These are phyloP conservation scores for Saccharomycopsis microspora DNA, from an alignment of 805 yeast species.

Conservation along the genomic window DNA sequence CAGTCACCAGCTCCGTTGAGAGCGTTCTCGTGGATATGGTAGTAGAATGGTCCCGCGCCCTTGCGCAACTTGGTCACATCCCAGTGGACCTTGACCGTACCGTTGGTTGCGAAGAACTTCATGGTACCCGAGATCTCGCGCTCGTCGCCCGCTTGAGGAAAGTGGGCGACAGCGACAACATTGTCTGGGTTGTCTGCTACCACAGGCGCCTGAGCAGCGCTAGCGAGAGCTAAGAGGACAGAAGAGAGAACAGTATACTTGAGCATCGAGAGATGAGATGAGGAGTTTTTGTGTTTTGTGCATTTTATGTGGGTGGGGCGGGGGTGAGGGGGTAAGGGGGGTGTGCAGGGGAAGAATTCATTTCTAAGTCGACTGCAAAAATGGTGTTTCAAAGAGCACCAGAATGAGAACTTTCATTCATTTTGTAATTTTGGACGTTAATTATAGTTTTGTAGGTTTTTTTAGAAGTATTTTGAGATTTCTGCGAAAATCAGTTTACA, in stretches of 20 bases:
- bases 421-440: no score
- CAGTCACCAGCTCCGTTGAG: conserved; percentile 43
- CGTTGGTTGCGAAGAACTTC: conserved; percentile 49
- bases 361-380: no score
- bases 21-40: conserved; percentile 53
- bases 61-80: conserved; percentile 62
- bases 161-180: conserved; percentile 46
- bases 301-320: no score
- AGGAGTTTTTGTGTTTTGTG: no score
- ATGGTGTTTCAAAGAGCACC: no score
- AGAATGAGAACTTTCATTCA: no score
- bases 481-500: not conserved
- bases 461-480: not conserved
- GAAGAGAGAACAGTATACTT: no score
- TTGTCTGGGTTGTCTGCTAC: conserved; percentile 37
- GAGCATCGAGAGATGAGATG: no score
- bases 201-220: conserved; percentile 38
- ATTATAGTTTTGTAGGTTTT: not conserved
- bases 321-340: no score
- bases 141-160: conserved; percentile 34
- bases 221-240: not conserved
- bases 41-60: conserved; percentile 55
- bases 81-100: conserved; percentile 52
- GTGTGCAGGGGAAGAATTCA: no score
- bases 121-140: conserved; percentile 37